Base-by-base conservation (phyloP, 768 basidiomycete genomes). In the Astraeus odoratus region DNA sequence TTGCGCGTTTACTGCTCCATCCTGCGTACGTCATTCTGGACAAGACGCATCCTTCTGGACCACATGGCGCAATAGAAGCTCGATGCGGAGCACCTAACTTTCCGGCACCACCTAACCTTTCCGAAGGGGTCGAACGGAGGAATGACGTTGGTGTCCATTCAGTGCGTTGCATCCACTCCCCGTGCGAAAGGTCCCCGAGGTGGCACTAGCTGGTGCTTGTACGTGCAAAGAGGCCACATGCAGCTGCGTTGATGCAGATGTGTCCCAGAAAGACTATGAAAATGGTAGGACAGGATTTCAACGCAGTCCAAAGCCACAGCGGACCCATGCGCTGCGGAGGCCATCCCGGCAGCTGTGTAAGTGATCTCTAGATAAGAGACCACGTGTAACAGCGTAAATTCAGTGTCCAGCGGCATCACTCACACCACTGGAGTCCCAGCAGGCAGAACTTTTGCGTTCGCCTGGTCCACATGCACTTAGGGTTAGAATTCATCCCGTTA, bases 401-500 rank as follows among this genome's bases (percentile, higher is more conserved):
- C 52, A 31, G 42, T 44, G 47, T 46, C 47, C 49, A 54, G 49
- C 53, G 51, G 51, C 37, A 53, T 41, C 53, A 39, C 54, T 47
- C 54, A 46, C 37, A 51, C 50, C 57, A 41, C 25, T 22, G 39
- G 44, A 50, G 57, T 54, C 50, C 52, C 51, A 49, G 52, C 56
- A 54, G 54, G 54, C 44, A 48, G 56, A 48, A 52, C n/a, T n/a
- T n/a, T 37, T 39, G 47, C 54, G 54, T 48, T 63, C 64, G 65
- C 47, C 44, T 51, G 53, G 60, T 65, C 69, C 57, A 56, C 55
- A 56, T 49, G 58, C 55, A 59, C 68, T 72, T 80, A 79, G 76
- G 78, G 78, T 80, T 80, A 79, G 75, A 74, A 69, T 63, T 64
- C 75, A 74, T 74, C 65, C 57, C 53, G 57, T 57, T 54, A 60